phyloP scores from a whole-genome alignment of 2,329 filamentous ascomycete genomes.

The Fusarium nelsonii region DNA sequence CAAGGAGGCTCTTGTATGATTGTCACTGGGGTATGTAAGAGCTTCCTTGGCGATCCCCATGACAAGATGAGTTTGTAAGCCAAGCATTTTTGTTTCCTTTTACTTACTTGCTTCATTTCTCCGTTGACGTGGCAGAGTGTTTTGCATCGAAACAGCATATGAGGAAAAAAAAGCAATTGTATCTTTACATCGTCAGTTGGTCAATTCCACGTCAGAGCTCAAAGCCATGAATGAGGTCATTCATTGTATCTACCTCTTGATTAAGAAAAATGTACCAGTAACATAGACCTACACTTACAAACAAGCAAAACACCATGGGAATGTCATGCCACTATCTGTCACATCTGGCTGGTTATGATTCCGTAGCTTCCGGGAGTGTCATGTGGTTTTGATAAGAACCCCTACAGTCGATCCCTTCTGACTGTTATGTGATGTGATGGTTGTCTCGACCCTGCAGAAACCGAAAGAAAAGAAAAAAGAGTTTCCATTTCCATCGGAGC shows the following conservation, averaged over 20 bases:
- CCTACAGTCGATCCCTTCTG: conserved; percentile 30
- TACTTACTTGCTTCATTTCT: neutral
- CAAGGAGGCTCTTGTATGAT: conserved; percentile 5
- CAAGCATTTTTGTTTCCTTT: conserved; percentile 2
- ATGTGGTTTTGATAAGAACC: conserved; percentile 23
- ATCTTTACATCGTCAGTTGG: neutral
- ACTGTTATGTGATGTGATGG: neutral
- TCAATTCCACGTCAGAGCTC: neutral
- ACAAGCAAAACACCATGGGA: neutral
- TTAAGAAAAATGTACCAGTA: conserved; percentile 3
- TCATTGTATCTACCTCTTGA: neutral
- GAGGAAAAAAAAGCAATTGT: conserved; percentile 3
- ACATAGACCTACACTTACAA: neutral
- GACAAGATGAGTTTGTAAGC: conserved; percentile 22
- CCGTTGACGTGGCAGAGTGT: conserved; percentile 11
- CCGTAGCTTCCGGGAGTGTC: conserved; percentile 31
- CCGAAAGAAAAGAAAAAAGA: conserved; percentile 9
- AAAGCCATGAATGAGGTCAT: neutral
- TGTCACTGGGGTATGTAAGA: conserved; percentile 4
- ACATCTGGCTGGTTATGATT: neutral
- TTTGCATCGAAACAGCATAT: neutral
- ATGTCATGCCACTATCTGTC: conserved; percentile 29
- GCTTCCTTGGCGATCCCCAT: conserved; percentile 23
- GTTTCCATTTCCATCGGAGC: conserved; percentile 7
- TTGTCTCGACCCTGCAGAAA: conserved; percentile 3